Conservation (phyloP, 352 stramenopile species). For the Saprolegnia diclina region DNA sequence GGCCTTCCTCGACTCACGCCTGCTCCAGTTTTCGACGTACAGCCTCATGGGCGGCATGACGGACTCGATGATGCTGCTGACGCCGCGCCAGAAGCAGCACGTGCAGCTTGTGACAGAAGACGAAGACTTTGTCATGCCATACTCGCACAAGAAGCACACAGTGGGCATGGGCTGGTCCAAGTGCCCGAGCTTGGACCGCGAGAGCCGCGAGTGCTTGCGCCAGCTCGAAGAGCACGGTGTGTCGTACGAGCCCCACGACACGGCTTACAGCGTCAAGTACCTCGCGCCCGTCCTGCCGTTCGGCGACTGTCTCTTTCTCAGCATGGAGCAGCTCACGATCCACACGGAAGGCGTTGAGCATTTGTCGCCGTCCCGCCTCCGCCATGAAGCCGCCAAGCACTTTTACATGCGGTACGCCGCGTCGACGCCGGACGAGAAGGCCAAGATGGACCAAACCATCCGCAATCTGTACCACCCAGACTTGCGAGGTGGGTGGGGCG, state of each 20-base stretch:
- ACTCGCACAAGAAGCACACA: constrained; percentile 49
- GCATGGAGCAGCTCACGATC: constrained; percentile 79
- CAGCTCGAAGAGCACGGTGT: constrained; percentile 81
- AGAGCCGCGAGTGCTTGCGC: constrained; percentile 64
- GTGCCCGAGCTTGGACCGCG: constrained; percentile 65
- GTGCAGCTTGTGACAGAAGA: constrained; percentile 30
- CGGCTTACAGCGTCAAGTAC: constrained; percentile 85
- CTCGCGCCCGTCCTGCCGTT: constrained; percentile 72
- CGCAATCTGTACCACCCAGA: constrained; percentile 82
- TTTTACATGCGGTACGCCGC: constrained; percentile 67
- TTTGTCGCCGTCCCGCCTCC: constrained; percentile 57
- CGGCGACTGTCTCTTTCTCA: constrained; percentile 82
- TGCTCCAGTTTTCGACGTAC: constrained; percentile 81
- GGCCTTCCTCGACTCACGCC: constrained; percentile 62
- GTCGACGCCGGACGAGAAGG: constrained; percentile 49
- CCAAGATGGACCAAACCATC: constrained; percentile 78
- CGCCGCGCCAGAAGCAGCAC: constrained; percentile 38
- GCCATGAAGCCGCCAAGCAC: constrained; percentile 65
- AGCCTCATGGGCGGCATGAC: constrained; percentile 45
- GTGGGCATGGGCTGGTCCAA: constrained; percentile 84
- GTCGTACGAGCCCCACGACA: constrained; percentile 79
- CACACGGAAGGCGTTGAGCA: constrained; percentile 83
- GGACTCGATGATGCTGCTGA: constrained; percentile 42
- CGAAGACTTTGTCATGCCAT: constrained; percentile 47
- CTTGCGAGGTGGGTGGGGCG: constrained; percentile 73